These are phyloP conservation scores for Chlorella ohadii DNA, from an alignment of 139 green algal genomes.

Conservation along the genomic window DNA sequence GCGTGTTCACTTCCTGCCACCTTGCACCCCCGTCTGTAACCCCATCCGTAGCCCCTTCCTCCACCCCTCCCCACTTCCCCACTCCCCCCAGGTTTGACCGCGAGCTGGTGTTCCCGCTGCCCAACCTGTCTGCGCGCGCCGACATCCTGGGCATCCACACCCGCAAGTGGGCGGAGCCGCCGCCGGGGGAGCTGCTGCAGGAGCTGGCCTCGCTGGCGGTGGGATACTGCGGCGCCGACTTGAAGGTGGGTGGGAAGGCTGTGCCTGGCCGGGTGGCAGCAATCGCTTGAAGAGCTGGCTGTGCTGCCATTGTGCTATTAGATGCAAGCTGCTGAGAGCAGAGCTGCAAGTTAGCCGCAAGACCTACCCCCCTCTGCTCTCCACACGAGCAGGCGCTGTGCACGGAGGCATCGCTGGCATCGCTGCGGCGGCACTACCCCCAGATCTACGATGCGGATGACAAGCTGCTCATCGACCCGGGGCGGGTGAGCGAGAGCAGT, in stretches of 20 bases:
- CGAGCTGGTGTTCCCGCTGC: slow-evolving; percentile 83
- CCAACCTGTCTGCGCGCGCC: slow-evolving; percentile 65
- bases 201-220: slow-evolving; percentile 78
- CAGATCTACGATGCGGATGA: slow-evolving; percentile 90
- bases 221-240: slow-evolving; percentile 95
- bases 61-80: neutral
- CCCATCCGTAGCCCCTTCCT: too few relatives aligned
- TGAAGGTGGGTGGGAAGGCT: slow-evolving; percentile 69
- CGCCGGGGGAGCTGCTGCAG: slow-evolving; percentile 54
- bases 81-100: slow-evolving; percentile 69
- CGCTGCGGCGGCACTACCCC: slow-evolving; percentile 87
- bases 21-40: neutral
- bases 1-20: too few relatives aligned
- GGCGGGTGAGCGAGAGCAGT: slow-evolving; percentile 44
- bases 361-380: too few relatives aligned
- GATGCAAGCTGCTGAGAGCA: too few relatives aligned
- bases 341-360: too few relatives aligned
- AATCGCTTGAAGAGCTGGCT: too few relatives aligned
- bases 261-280: too few relatives aligned
- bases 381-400: slow-evolving; percentile 76
- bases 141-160: slow-evolving; percentile 96
- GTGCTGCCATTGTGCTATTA: too few relatives aligned
- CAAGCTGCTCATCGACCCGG: slow-evolving; percentile 80
- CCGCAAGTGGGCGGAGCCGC: slow-evolving; percentile 75
- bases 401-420: slow-evolving; percentile 91